phyloP scores from a whole-genome alignment of 305 asterid genomes.

The Fraxinus greggii region DNA sequence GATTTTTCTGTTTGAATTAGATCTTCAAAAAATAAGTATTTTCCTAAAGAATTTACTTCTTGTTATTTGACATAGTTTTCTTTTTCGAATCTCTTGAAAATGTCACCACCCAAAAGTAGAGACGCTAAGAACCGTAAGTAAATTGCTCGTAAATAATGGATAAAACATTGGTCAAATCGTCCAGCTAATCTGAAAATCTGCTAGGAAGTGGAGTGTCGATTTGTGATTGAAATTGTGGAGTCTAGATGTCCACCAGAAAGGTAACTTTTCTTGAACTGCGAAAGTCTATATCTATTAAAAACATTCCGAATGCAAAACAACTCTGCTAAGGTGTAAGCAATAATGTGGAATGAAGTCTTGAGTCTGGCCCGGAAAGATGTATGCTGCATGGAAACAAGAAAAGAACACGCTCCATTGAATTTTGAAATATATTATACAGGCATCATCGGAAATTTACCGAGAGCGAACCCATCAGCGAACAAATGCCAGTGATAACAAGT shows the following conservation, averaged over 20 bases:
- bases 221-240: background rate
- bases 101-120: background rate
- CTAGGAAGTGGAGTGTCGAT: background rate
- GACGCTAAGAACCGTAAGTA: background rate
- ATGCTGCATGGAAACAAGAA: slow-evolving; percentile 1
- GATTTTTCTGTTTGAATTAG: background rate
- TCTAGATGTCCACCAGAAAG: background rate
- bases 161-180: background rate
- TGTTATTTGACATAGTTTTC: background rate
- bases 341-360: background rate
- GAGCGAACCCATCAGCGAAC: slow-evolving; percentile 91
- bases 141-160: background rate
- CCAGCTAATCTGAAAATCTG: background rate
- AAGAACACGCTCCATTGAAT: background rate
- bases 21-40: background rate
- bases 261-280: background rate
- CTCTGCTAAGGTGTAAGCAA: background rate
- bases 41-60: background rate
- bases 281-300: background rate
- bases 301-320: background rate
- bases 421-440: slow-evolving; percentile 9
- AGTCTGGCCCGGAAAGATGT: slow-evolving; percentile 4
- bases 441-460: slow-evolving; percentile 50
- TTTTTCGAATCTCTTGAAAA: background rate
- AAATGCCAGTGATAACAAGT: slow-evolving; percentile 75